A percentile compares a stretch with the other conserved stretches of the same genome.
Evolutionary conservation across 2,329 filamentous ascomycete species (phyloP).

Genomic region (Aspergillus sp.): DNA sequence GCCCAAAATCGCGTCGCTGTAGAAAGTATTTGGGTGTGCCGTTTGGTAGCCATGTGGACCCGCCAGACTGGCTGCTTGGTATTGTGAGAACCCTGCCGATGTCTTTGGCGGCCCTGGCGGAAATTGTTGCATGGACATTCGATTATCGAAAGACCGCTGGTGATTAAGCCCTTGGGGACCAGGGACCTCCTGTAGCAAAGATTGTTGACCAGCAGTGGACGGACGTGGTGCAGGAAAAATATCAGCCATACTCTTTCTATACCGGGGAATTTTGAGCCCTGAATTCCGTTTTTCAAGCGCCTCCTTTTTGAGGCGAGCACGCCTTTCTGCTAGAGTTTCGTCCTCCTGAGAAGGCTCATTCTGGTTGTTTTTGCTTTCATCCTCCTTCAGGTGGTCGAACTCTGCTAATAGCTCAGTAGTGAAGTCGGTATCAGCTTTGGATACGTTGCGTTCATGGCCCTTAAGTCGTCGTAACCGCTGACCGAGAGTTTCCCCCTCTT

Average conservation of each 20-base stretch:
- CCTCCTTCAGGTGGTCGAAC: constrained; percentile 33
- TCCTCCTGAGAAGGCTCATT: constrained; percentile 31
- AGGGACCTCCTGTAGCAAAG: constrained; percentile 23
- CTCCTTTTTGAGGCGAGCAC: constrained; percentile 46
- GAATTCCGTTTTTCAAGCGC: constrained; percentile 25
- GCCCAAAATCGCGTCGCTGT: constrained; percentile 28
- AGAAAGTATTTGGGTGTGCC: constrained; percentile 26
- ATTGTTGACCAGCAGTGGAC: constrained; percentile 29
- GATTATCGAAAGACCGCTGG: constrained; percentile 22
- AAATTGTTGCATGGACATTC: constrained; percentile 33
- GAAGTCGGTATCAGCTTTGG: constrained; percentile 41
- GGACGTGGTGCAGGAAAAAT: constrained; percentile 55
- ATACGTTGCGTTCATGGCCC: constrained; percentile 31
- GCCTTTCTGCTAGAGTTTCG: constrained; percentile 49
- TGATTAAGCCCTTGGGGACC: constrained; percentile 16
- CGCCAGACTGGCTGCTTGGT: constrained; percentile 19
- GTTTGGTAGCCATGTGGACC: constrained; percentile 28
- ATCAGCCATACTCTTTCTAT: constrained; percentile 48
- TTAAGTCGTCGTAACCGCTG: constrained; percentile 45
- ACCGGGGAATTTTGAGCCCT: constrained; percentile 27
- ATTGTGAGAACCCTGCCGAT: constrained; percentile 12
- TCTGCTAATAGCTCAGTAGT: constrained; percentile 44
- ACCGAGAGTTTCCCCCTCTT: constrained; percentile 47
- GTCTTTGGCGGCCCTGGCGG: constrained; percentile 21
- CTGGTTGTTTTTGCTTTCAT: constrained; percentile 23